Conservation (phyloP, 2,329 filamentous ascomycete genomes). For the Kalmusia sp. region DNA sequence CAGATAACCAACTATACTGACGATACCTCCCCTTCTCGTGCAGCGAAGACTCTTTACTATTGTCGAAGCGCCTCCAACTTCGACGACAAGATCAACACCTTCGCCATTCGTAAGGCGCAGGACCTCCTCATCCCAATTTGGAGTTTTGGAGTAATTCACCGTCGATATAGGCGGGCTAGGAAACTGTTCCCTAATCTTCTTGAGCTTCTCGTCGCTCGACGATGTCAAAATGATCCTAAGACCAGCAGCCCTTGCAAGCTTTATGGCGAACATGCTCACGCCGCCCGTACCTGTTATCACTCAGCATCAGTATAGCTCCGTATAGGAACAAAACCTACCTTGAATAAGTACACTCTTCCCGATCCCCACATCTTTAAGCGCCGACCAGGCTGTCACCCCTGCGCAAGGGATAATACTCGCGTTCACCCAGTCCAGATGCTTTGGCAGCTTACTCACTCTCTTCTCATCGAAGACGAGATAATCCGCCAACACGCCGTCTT, state of each 20-base stretch:
- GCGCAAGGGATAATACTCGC: constrained; percentile 21
- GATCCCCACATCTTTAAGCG: constrained; percentile 14
- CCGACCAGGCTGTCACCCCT: constrained; percentile 27
- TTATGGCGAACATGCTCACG: constrained; percentile 38
- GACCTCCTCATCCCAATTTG: constrained; percentile 63
- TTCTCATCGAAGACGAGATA: constrained; percentile 20
- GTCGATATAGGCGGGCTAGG: constrained; percentile 7
- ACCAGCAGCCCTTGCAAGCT: constrained; percentile 20
- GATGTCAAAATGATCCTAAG: constrained; percentile 62
- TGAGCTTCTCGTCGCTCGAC: constrained; percentile 58
- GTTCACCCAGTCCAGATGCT: constrained; percentile 19
- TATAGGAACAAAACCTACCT: not conserved
- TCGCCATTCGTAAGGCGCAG: constrained; percentile 49
- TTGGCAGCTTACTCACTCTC: constrained; percentile 17
- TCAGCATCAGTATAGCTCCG: not conserved
- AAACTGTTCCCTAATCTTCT: constrained; percentile 50
- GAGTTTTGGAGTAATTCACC: constrained; percentile 66
- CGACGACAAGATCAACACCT: constrained; percentile 54
- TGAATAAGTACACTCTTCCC: constrained; percentile 10
- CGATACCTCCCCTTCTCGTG: constrained; percentile 13
- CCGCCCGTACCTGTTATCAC: constrained; percentile 44
- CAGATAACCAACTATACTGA: constrained; percentile 23
- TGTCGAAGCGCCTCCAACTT: constrained; percentile 28
- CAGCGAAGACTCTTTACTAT: constrained; percentile 12
- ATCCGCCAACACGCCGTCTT: constrained; percentile 19